A percentile compares a stretch with the other conserved stretches of the same genome.
Conservation (phyloP, 345 rosid genomes). For the Odontarrhena argentea region DNA sequence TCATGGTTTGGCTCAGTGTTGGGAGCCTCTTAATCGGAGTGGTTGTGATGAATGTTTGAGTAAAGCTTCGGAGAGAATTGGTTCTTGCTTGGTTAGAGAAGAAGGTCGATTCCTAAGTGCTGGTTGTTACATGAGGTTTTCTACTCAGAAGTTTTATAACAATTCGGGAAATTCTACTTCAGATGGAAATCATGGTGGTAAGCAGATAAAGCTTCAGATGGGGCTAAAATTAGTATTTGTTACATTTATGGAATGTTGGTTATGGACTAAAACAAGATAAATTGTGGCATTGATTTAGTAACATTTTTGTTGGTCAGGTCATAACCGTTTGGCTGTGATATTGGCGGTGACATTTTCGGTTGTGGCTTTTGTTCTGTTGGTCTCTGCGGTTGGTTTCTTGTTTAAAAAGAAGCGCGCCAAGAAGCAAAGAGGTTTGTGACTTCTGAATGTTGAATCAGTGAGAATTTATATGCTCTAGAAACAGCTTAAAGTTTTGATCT, state of each 20-base stretch:
- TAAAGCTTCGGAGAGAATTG: conserved; percentile 46
- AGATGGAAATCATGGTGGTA: conserved; percentile 41
- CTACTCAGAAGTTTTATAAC: conserved; percentile 66
- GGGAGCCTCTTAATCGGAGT: conserved; percentile 57
- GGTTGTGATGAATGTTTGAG: conserved; percentile 59
- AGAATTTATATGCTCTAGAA: neutral
- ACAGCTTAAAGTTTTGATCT: neutral
- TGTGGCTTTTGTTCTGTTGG: conserved; percentile 55
- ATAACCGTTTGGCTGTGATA: conserved; percentile 50
- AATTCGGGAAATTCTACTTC: conserved; percentile 49
- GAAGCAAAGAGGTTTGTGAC: conserved; percentile 56
- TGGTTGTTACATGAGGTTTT: conserved; percentile 85
- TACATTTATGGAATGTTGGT: conserved; percentile 4
- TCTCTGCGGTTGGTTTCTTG: conserved; percentile 46
- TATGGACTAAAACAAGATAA: neutral
- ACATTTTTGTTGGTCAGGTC: conserved; percentile 44
- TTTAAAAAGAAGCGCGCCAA: conserved; percentile 44
- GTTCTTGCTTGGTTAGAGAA: conserved; percentile 54
- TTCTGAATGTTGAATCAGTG: conserved; percentile 2
- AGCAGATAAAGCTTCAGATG: conserved; percentile 28
- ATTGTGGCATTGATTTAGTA: conserved; percentile 2
- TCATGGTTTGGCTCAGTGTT: conserved; percentile 91
- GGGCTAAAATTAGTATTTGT: neutral
- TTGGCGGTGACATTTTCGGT: conserved; percentile 54
- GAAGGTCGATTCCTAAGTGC: conserved; percentile 73